Evolutionary conservation across 345 rosid species (phyloP).

Genomic region (Schrenkiella parvula): DNA sequence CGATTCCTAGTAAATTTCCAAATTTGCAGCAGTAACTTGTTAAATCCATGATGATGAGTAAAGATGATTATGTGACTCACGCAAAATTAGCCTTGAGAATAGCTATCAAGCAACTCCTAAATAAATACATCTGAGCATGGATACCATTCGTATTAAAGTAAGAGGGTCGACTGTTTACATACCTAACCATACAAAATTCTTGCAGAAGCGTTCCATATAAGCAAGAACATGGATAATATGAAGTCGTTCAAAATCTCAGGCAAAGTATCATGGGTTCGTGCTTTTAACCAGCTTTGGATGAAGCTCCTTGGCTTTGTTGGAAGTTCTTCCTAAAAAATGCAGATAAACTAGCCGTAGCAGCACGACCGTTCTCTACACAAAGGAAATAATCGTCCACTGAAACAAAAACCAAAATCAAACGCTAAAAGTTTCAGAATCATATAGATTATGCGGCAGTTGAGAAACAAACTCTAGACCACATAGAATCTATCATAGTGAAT

Average conservation of each 20-base stretch:
- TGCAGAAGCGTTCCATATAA: not conserved
- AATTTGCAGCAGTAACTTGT: not conserved
- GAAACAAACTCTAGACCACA: not conserved
- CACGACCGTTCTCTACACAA: constrained; percentile 66
- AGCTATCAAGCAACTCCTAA: not conserved
- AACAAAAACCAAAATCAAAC: constrained; percentile 1
- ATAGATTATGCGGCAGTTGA: not conserved
- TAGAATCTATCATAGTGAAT: not conserved
- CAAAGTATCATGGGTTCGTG: not conserved
- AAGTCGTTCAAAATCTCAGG: not conserved
- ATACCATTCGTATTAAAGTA: constrained; percentile 21
- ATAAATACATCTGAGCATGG: constrained; percentile 14
- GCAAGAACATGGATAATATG: not conserved
- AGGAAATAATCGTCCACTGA: constrained; percentile 71
- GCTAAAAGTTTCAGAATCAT: not conserved
- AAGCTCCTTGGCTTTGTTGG: constrained; percentile 47
- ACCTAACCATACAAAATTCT: not conserved
- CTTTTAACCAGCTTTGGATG: constrained; percentile 35
- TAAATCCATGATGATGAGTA: constrained; percentile 10
- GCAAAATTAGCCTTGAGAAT: constrained; percentile 39
- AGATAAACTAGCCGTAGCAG: constrained; percentile 65
- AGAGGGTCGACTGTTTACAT: not conserved
- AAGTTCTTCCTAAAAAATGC: constrained; percentile 75
- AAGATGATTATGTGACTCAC: constrained; percentile 28
- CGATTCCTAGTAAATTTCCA: not conserved